These are phyloP conservation scores for Paradendryphiella salina DNA, from an alignment of 2,329 filamentous ascomycete genomes.

Conservation along the genomic window DNA sequence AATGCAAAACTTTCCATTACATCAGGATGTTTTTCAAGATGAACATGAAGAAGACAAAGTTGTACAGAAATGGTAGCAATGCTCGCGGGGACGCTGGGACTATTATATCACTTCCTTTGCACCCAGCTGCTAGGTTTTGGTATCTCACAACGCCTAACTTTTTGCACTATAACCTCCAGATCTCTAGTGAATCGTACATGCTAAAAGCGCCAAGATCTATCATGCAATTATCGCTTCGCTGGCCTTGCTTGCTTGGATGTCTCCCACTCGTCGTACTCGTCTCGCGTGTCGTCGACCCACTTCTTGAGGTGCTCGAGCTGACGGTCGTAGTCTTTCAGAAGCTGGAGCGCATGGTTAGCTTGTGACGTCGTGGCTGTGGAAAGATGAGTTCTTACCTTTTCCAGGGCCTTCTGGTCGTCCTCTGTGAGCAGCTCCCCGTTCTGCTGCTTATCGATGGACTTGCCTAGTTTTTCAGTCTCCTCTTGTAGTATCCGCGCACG, in stretches of 20 bases:
- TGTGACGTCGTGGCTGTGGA: background rate
- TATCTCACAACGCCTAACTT: conserved; percentile 23
- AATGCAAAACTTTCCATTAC: background rate
- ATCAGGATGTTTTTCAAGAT: background rate
- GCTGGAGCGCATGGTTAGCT: conserved; percentile 52
- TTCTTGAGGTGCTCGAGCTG: conserved; percentile 75
- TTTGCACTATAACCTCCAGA: conserved; percentile 21
- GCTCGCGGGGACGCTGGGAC: background rate
- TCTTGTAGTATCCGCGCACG: conserved; percentile 72
- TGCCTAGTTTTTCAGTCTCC: conserved; percentile 71
- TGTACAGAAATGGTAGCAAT: background rate
- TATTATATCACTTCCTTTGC: conserved; percentile 5
- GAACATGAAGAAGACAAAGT: background rate
- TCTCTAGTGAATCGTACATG: conserved; percentile 20
- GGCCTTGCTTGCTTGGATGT: conserved; percentile 33
- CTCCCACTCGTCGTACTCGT: conserved; percentile 63
- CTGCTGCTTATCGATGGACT: conserved; percentile 52
- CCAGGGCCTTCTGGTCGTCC: conserved; percentile 70
- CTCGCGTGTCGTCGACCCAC: conserved; percentile 61
- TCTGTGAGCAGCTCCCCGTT: conserved; percentile 61
- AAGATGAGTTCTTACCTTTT: conserved; percentile 62
- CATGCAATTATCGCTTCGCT: conserved; percentile 26
- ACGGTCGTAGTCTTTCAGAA: conserved; percentile 79
- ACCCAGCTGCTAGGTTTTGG: conserved; percentile 10
- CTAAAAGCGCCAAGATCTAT: conserved; percentile 1